Conservation (phyloP, 2,329 filamentous ascomycete species). For the Monosporascus ibericus region DNA sequence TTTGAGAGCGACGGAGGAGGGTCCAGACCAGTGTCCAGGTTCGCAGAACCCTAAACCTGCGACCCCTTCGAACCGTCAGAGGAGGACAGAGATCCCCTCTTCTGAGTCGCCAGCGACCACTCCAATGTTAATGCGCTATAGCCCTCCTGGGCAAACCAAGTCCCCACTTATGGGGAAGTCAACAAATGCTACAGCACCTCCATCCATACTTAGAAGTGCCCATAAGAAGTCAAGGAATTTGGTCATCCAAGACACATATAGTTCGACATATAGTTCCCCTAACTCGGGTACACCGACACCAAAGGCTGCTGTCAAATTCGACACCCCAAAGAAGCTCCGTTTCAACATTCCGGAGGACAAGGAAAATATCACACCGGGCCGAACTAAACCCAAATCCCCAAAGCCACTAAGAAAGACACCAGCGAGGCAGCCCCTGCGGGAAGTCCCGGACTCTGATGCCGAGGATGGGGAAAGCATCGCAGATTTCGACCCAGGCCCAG, state of each 20-base stretch:
- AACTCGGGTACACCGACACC: conserved; percentile 9
- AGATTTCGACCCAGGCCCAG: conserved; percentile 1
- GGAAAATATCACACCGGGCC: conserved; percentile 27
- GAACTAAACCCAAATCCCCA: conserved; percentile 24
- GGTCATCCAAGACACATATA: conserved; percentile 24
- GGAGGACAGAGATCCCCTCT: conserved; percentile 21
- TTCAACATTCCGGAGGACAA: conserved; percentile 26
- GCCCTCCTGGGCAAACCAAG: conserved; percentile 9
- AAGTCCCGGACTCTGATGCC: conserved; percentile 24
- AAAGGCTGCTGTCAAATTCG: conserved; percentile 14
- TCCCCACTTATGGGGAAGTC: conserved; percentile 23
- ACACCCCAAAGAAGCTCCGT: conserved; percentile 18
- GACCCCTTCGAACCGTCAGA: conserved; percentile 21
- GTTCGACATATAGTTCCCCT: conserved; percentile 21
- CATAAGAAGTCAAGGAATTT: conserved; percentile 15
- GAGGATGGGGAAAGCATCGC: conserved; percentile 8
- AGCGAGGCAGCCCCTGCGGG: conserved; percentile 17
- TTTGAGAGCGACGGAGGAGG: not conserved
- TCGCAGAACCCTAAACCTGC: conserved; percentile 14
- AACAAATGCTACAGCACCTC: conserved; percentile 13
- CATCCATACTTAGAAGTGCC: conserved; percentile 14
- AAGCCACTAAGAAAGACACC: conserved; percentile 16
- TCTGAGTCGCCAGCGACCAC: conserved; percentile 19
- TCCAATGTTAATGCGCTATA: conserved; percentile 20
- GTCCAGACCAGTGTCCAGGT: conserved; percentile 8